phyloP scores from a whole-genome alignment of 176 grass and related monocot genomes.

The Canna indica region DNA sequence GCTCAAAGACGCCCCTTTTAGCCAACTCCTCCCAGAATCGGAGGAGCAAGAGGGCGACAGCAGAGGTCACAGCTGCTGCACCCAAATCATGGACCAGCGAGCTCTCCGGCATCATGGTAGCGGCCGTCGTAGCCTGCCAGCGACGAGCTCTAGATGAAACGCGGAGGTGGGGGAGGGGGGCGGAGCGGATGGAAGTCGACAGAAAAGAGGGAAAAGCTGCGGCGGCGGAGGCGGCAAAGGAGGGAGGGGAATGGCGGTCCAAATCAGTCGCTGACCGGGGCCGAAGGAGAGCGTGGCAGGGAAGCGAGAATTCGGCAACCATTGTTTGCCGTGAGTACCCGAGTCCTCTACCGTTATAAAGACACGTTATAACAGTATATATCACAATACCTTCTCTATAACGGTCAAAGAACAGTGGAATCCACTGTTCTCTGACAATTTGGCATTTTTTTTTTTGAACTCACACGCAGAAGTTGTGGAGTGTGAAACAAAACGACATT shows the following conservation, averaged over 20 bases:
- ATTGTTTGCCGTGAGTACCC: not conserved
- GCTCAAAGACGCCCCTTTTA: constrained; percentile 58
- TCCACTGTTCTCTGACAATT: too few species aligned
- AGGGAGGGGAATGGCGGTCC: not conserved
- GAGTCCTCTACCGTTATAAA: too few species aligned
- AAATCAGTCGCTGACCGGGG: not conserved
- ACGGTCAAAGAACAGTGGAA: too few species aligned
- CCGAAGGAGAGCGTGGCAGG: not conserved
- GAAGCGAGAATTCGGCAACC: not conserved
- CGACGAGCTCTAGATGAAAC: constrained; percentile 10
- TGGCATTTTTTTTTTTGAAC: too few species aligned
- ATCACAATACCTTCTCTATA: too few species aligned
- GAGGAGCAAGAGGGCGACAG: constrained; percentile 40
- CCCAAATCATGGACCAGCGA: constrained; percentile 44
- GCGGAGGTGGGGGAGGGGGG: not conserved
- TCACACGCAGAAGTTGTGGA: too few species aligned
- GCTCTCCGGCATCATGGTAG: constrained; percentile 31
- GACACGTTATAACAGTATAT: too few species aligned
- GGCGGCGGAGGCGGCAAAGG: not conserved
- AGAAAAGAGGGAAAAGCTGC: not conserved
- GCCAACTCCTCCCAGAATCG: constrained; percentile 66
- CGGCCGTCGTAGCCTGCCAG: not conserved
- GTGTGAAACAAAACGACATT: too few species aligned
- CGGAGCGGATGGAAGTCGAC: not conserved
- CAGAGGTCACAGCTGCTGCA: constrained; percentile 35